Conservation (phyloP, 305 asterid species). For the Fraxinus ornus region DNA sequence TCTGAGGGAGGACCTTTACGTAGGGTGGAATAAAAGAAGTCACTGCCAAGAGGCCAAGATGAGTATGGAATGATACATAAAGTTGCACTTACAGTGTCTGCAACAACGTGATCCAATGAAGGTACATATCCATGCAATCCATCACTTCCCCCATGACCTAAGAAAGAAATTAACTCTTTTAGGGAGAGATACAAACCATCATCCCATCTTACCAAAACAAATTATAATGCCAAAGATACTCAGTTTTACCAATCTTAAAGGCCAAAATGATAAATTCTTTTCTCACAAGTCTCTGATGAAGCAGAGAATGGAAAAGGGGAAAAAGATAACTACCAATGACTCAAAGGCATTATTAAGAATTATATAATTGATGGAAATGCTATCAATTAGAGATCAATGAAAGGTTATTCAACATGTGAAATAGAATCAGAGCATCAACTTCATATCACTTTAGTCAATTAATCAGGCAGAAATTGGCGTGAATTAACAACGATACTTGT, state of each 20-base stretch:
- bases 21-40: neutral
- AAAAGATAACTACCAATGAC: neutral
- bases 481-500: neutral
- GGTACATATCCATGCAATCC: conserved; percentile 99
- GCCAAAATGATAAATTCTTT: neutral
- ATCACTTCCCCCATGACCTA: conserved; percentile 98
- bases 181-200: neutral
- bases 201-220: neutral
- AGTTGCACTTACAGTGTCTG: conserved; percentile 76
- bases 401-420: neutral
- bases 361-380: neutral
- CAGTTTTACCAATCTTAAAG: neutral
- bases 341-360: neutral
- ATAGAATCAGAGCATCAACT: neutral
- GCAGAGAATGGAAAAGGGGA: neutral
- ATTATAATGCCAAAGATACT: neutral
- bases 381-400: conserved; percentile 10
- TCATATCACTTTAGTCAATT: neutral
- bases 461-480: neutral
- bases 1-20: neutral
- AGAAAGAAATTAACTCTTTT: conserved; percentile 16
- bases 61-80: neutral
- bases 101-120: conserved; percentile 90
- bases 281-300: neutral
- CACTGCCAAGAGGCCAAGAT: neutral